These are phyloP conservation scores for Xylariaceae sp. DNA, from an alignment of 2,329 filamentous ascomycete species.

Conservation along the genomic window DNA sequence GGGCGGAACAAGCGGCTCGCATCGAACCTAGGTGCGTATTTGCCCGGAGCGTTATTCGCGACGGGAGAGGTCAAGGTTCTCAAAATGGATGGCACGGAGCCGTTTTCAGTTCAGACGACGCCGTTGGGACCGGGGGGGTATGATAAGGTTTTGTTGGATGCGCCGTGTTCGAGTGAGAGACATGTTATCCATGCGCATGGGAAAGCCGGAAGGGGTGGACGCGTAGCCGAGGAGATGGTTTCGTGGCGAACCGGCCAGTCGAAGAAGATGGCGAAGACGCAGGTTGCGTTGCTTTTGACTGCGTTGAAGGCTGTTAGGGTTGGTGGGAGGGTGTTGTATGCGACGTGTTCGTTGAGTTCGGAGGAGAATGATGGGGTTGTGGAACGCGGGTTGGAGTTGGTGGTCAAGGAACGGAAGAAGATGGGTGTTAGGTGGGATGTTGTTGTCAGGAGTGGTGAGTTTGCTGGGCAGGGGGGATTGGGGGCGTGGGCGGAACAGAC, in stretches of 20 bases:
- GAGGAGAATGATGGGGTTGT: constrained; percentile 39
- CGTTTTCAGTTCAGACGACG: constrained; percentile 25
- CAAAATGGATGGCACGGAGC: constrained; percentile 26
- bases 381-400: constrained; percentile 31
- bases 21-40: constrained; percentile 26
- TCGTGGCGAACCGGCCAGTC: constrained; percentile 35
- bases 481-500: constrained; percentile 30
- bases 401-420: constrained; percentile 36
- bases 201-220: constrained; percentile 29
- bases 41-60: constrained; percentile 23
- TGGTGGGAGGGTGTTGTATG: constrained; percentile 37
- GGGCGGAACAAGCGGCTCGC: constrained; percentile 31
- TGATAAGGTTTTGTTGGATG: constrained; percentile 38
- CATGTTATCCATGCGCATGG: constrained; percentile 36
- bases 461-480: constrained; percentile 16
- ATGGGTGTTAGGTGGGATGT: constrained; percentile 30
- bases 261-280: constrained; percentile 33
- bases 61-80: constrained; percentile 24
- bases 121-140: constrained; percentile 32
- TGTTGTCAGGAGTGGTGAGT: constrained; percentile 27
- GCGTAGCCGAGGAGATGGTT: constrained; percentile 33
- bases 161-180: constrained; percentile 38
- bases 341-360: constrained; percentile 37
- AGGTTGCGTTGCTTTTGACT: constrained; percentile 34
- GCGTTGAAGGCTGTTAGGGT: constrained; percentile 33